Evolutionary conservation across 192 early-diverging fungal genomes (phyloP), one percentile per base, ranked within the genome.

Genomic region (Globomyces pollinis-pini): DNA sequence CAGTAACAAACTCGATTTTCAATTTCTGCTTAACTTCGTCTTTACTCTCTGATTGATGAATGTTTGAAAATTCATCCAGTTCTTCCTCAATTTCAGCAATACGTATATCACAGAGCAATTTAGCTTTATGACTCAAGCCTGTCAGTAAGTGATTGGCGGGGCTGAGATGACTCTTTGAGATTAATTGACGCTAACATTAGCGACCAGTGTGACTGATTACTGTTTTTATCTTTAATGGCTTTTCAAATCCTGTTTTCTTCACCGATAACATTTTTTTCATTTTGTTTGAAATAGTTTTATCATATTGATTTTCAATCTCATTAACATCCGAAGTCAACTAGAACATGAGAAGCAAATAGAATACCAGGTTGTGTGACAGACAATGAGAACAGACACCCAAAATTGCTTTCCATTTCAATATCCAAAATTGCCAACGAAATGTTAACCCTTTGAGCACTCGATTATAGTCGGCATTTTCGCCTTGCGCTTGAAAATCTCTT

Each of bases 341-440:
- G 13, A 16, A 50, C 38, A 15, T 15, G 50, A 13, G n/a, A n/a
- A n/a, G 13, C 50, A 16, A 13, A 50, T 31, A 15, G 0, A n/a
- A 15, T 50, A 50, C 50, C 51, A 59, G 51, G 29, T 32, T 8
- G 15, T 49, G 50, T 4, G 33, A 20, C 13, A 62, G 23, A 30
- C 54, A 44, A 35, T 62, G 18, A 21, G 35, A 62, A 11, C 20
- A 55, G 2, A 55, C 53, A 13, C 63, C 43, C 9, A 80, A 29
- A 11, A 68, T 55, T 3, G 70, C 51, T 24, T 73, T 66, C 24
- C 74, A 62, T 56, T 72, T 73, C 41, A 77, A 32, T 23, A 68
- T 63, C 79, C 79, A 81, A 32, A 76, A 47, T 30, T 75, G 51
- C 75, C 73, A 78, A 59, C 72, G 66, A n/a, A 59, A 57, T 0